Base-by-base conservation (phyloP, 352 stramenopile genomes). In the Phytophthora kernoviae region DNA sequence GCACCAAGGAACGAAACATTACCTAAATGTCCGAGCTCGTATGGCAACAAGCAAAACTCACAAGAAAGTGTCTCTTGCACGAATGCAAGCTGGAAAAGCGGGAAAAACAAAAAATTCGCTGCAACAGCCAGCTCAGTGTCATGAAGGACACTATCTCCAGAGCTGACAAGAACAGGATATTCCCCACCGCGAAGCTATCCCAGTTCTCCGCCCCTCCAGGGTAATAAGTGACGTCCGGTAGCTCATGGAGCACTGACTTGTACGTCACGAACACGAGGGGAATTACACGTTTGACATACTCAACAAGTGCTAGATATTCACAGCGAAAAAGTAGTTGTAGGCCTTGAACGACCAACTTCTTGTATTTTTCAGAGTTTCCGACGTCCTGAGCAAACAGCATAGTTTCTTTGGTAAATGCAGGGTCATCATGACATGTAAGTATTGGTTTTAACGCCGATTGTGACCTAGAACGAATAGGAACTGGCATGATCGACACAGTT, bases 271-370 rank as follows among this genome's bases (percentile, higher is more conserved):
- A 77, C 18, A 74, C 41, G 1, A 70, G 48, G 2, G 72, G 68
- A 14, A 75, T 51, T 27, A 75, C 46, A 12, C 64, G 75, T 52
- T 77, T 68, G 41, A 81, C 47, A 32, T 75, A 81, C 41, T 77
- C 68, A 20, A 66, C 57, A 0, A 81, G 45, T 2, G 61, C 33
- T 10, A 77, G 57, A 33, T 69, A 71, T 40, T 73, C 72, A 26
- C 58, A 71, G 20, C 58, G 56, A 53, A 74, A 81, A 1, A 81
- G 48, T 22, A 78, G n/a, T 41, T 75, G 47, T 10, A 72, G 14
- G 11, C 40, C 44, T 11, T 70, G 24, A 7, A 57, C 27, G 6
- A 70, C 54, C 14, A 67, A 27, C 15, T n/a, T n/a, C n/a, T n/a
- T n/a, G n/a, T n/a, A n/a, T n/a, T n/a, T n/a, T n/a, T 54, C 30